Evolutionary conservation across 768 basidiomycete species (phyloP), one percentile per base, ranked within the genome.

Genomic region (Porpolomopsis calyptriformis): DNA sequence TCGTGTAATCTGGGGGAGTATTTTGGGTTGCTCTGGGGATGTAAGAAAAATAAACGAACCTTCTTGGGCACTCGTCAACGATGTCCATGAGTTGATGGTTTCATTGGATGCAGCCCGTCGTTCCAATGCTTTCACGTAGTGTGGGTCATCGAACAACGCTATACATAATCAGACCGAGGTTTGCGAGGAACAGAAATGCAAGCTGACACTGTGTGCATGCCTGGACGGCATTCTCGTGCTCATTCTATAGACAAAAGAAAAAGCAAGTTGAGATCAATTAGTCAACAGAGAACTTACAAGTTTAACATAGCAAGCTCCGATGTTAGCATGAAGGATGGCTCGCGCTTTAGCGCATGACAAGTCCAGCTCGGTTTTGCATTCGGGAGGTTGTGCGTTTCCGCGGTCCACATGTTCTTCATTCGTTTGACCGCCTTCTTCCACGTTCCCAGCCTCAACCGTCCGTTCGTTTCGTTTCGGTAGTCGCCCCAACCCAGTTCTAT

Each of bases 51-150:
- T 42, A 20, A 43, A 34, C 12, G 56, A 27, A 89, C 94, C 94
- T 72, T 90, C 85, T 67, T 91, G 79, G 9, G 88, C 88, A 20
- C 81, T 69, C 5, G 77, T 71, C 7, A 98, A 70, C 5, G 86
- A 82, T 6, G 86, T 73, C 93, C 93, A 98, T 8, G 84, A 78
- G 49, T 72, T 70, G 22, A 98, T 65, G 35, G 71, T 66, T 50
- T 92, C 90, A 58, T 91, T 94, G 5, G 86, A 87, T 18, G 74
- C 57, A 10, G 92, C 92, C n/a, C 96, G 78, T 53, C 96, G 69
- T 57, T 90, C 87, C 4, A 96, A 67, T 1, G 85, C 93, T 63
- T 94, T 97, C 53, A 84, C 61, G 58, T 98, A 94, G 18, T 65
- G 60, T 9, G 91, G 84, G 55, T 96, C 86, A 55, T 97, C 87